phyloP scores from a whole-genome alignment of 1,284 basidiomycete species.

The Pascua sp. region DNA sequence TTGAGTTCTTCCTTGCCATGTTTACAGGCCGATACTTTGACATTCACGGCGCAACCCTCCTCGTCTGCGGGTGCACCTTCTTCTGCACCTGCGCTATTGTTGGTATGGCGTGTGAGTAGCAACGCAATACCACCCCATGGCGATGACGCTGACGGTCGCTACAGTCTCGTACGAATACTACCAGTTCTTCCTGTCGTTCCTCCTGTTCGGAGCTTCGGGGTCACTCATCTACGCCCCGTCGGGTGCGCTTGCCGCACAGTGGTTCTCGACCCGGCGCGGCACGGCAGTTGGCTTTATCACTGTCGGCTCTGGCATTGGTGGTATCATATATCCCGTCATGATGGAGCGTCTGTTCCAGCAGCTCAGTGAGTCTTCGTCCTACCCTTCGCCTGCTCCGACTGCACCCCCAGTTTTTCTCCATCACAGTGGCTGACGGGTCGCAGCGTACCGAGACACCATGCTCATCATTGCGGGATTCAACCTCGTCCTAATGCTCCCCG shows the following conservation, averaged over 20 bases:
- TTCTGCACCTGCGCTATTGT: slow-evolving; percentile 29
- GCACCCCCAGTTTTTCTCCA: too few relatives aligned
- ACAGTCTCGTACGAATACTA: slow-evolving; percentile 43
- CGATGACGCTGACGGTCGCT: neutral
- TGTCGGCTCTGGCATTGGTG: slow-evolving; percentile 39
- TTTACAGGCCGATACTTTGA: slow-evolving; percentile 44
- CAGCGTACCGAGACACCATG: slow-evolving; percentile 43
- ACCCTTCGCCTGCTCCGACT: neutral
- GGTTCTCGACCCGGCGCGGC: slow-evolving; percentile 39
- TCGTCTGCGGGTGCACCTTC: slow-evolving; percentile 30
- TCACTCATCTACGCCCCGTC: slow-evolving; percentile 40
- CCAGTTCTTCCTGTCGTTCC: slow-evolving; percentile 43
- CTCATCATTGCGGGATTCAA: slow-evolving; percentile 42
- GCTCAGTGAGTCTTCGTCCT: slow-evolving; percentile 22
- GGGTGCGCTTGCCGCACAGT: slow-evolving; percentile 41
- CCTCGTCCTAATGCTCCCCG: slow-evolving; percentile 37
- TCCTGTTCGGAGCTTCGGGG: slow-evolving; percentile 37
- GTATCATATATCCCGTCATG: slow-evolving; percentile 45
- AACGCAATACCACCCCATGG: neutral
- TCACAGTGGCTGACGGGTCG: neutral
- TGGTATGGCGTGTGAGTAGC: slow-evolving; percentile 39
- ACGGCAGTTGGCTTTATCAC: slow-evolving; percentile 42
- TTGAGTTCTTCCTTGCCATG: slow-evolving; percentile 35
- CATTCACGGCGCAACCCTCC: slow-evolving; percentile 33
- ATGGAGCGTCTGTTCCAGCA: slow-evolving; percentile 34